Evolutionary conservation across 169 alveolate species (phyloP), one percentile per base, ranked within the genome.

Genomic region (Plasmodium vivax): DNA sequence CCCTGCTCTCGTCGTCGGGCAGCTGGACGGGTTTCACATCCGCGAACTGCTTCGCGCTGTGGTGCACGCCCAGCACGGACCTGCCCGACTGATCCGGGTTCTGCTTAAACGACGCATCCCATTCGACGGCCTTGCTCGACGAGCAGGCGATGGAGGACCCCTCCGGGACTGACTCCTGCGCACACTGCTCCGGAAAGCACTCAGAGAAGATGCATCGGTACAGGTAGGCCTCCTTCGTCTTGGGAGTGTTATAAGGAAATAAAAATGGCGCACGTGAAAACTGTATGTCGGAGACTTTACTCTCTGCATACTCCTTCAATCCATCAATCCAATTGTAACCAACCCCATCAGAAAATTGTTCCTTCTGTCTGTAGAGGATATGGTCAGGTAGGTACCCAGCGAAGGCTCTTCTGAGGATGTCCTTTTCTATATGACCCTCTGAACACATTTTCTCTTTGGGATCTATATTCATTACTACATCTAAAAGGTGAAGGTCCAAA

Each of bases 321-420:
- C 96, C 95, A 83, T 96, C 96, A 73, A 92, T 95, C 98, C 97
- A 97, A 41, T 75, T 84, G 83, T 95, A 94, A 0, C 97, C 97
- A 16, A 97, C 98, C 9, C 98, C 98, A 92, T 97, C 98, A 27
- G 97, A 94, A 83, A 97, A 97, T 92, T 96, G 97, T 94, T 97
- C 98, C 92, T 97, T 97, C 84, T 96, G 97, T 92, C 99, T 94
- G 98, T 98, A 97, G 7, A 98, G 73, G 2, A 97, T 95, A 19
- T 97, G 96, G 10, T 94, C 95, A 6, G 99, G 99, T 77, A 98
- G 94, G 91, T 96, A 97, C 10, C 97, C 96, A 36, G 85, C 96
- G 83, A 97, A 96, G 1, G 98, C 98, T 79, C 96, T 96, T 45
- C 98, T 93, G 1, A 98, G 91, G 34, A 97, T 90, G 94, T 96